Base-by-base conservation (phyloP, 495 filamentous ascomycete genomes). In the Talaromyces nanjingensis region DNA sequence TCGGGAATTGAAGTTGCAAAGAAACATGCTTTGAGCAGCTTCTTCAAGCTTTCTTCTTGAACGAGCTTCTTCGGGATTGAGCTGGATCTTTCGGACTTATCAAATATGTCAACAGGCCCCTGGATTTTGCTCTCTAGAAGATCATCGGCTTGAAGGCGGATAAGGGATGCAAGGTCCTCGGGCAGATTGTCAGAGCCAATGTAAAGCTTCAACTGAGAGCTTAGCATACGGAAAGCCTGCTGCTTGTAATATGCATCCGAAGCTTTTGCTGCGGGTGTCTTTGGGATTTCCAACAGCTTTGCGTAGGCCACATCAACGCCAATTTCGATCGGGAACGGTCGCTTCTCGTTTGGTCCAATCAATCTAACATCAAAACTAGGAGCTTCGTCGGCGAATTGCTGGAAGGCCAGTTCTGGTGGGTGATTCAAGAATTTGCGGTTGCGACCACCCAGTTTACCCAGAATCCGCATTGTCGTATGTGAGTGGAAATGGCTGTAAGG, bases 381-480 rank as follows among this genome's bases (percentile, higher is more conserved):
- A 56, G 82, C 74, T 68, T 97, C 96, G 74, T 98, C 96, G 5
- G 92, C 86, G 68, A 88, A 98, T 63, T 89, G 80, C 70, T 91
- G 85, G 74, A 89, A 98, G 0, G 84, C 83, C 6, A 99, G 84
- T 37, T 86, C 83, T 1, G 91, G 88, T 8, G 93, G 89, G 59
- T 92, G 89, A 18, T 89, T 96, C 74, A 97, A 85, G 76, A 97
- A 99, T 70, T 93, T 96, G 11, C 96, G 77, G 67, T 99, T 99
- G 39, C 96, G 85, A 55, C 96, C 96, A 47, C 96, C 96, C 45
- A 99, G 84, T 73, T 99, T 99, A 11, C 96, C 96, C 3, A 99
- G 82, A 60, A 99, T 99, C n/a, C 96, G 82, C 86, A 98, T 96
- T 0, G 96, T 98, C 0, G 94, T 98, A 70, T 99, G 96, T 1